Conservation (phyloP, 1,139 yeast species). For the Wickerhamomyces sp. region DNA sequence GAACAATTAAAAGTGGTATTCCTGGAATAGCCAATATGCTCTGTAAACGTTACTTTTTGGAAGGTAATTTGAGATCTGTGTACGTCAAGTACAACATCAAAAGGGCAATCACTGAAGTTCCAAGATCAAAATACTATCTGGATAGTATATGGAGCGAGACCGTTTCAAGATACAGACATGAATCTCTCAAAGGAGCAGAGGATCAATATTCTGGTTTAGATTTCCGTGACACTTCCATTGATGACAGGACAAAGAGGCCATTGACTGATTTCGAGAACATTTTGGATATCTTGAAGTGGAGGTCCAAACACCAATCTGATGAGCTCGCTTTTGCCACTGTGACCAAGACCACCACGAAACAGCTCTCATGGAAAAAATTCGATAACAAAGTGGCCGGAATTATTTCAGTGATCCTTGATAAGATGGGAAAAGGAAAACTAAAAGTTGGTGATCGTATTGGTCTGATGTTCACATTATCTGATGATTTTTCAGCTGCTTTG, state of each 20-base stretch:
- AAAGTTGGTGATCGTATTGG: slow-evolving; percentile 69
- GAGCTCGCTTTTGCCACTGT: slow-evolving; percentile 75
- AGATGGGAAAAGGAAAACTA: slow-evolving; percentile 45
- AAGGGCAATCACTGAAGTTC: slow-evolving; percentile 61
- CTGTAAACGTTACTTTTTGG: slow-evolving; percentile 74
- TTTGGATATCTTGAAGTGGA: slow-evolving; percentile 70
- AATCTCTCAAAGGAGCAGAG: slow-evolving; percentile 42
- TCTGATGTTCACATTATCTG: slow-evolving; percentile 81
- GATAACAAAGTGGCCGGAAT: slow-evolving; percentile 74
- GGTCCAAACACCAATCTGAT: slow-evolving; percentile 72
- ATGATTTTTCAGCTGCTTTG: slow-evolving; percentile 78
- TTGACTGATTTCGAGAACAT: slow-evolving; percentile 70
- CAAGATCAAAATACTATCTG: slow-evolving; percentile 70
- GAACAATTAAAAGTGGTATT: slow-evolving; percentile 79
- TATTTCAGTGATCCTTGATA: slow-evolving; percentile 49
- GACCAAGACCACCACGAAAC: slow-evolving; percentile 36
- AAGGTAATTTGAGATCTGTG: slow-evolving; percentile 70
- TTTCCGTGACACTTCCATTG: slow-evolving; percentile 65
- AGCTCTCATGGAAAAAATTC: slow-evolving; percentile 80
- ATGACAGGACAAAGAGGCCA: slow-evolving; percentile 70
- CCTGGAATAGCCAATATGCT: slow-evolving; percentile 91
- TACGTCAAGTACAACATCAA: slow-evolving; percentile 77
- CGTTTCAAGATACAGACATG: slow-evolving; percentile 53
- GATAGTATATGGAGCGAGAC: slow-evolving; percentile 87
- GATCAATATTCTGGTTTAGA: slow-evolving; percentile 78